phyloP scores from a whole-genome alignment of 805 yeast genomes.

The Pichia rugopelliculosa region DNA sequence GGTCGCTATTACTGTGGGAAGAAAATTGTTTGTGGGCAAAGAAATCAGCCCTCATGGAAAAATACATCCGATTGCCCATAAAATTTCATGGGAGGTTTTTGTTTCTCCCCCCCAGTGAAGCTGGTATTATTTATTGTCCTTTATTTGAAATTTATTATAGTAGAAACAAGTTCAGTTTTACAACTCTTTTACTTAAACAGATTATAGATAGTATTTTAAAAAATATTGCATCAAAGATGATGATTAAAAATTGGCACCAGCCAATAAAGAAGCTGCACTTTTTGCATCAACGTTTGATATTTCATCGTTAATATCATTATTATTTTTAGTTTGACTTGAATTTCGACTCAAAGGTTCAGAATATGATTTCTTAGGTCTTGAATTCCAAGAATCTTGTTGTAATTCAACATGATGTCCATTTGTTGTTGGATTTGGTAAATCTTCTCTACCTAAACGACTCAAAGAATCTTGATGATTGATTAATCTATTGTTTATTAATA shows the following conservation, averaged over 20 bases:
- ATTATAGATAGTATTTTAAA: neutral
- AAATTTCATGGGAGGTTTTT: too few species aligned
- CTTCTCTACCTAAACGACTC: slow-evolving; percentile 72
- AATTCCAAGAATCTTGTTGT: slow-evolving; percentile 29
- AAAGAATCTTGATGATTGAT: slow-evolving; percentile 34
- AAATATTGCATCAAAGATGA: neutral
- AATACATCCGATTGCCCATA: too few species aligned
- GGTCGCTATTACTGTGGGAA: too few species aligned
- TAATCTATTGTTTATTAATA: slow-evolving; percentile 53
- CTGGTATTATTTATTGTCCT: too few species aligned
- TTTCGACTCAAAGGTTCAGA: neutral
- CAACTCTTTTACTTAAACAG: neutral
- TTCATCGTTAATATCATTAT: slow-evolving; percentile 10
- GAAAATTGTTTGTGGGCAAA: too few species aligned
- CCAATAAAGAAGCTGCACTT: slow-evolving; percentile 75
- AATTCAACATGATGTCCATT: neutral
- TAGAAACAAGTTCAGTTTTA: too few species aligned
- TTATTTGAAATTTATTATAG: too few species aligned
- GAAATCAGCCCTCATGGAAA: too few species aligned
- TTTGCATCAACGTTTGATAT: slow-evolving; percentile 56
- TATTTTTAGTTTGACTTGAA: neutral
- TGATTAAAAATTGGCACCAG: slow-evolving; percentile 61
- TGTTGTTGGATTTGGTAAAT: slow-evolving; percentile 32
- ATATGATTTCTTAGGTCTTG: slow-evolving; percentile 24
- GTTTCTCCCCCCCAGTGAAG: too few species aligned